Percentiles rank a stretch among this genome's conserved stretches.
Evolutionary conservation across 305 asterid genomes (phyloP).

Genomic region (Caryopteris hybrid): DNA sequence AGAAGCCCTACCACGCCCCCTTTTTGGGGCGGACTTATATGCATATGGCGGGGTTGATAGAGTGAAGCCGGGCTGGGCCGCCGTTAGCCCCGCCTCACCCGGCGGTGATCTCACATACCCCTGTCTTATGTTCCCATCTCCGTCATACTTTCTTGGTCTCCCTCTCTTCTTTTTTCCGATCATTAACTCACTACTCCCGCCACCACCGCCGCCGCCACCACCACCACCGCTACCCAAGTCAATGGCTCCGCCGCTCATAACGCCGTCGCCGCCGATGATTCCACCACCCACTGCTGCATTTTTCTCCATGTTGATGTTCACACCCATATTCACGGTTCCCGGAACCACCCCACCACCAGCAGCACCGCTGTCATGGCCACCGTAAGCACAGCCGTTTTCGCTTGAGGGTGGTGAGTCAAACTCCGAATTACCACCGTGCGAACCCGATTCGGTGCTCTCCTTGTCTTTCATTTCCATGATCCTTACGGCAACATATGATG

Average conservation of each 20-base stretch:
- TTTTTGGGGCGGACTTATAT: conserved; percentile 26
- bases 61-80: conserved; percentile 34
- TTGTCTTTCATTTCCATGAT: conserved; percentile 31
- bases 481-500: not conserved
- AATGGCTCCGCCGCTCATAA: not conserved
- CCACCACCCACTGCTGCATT: conserved; percentile 14
- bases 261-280: not conserved
- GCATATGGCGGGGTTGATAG: conserved; percentile 37
- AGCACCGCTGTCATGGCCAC: conserved; percentile 4
- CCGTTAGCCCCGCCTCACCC: conserved; percentile 26
- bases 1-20: conserved; percentile 43
- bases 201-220: conserved; percentile 18
- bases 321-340: conserved; percentile 8
- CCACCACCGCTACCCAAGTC: not conserved
- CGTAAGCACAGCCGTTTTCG: conserved; percentile 18
- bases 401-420: conserved; percentile 26
- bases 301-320: conserved; percentile 20
- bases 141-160: conserved; percentile 17
- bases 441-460: conserved; percentile 40
- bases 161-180: conserved; percentile 52
- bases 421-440: conserved; percentile 33
- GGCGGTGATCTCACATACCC: conserved; percentile 27
- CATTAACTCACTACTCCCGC: conserved; percentile 16
- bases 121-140: conserved; percentile 1
- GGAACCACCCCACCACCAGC: conserved; percentile 8